Evolutionary conservation across 768 basidiomycete species (phyloP), one percentile per base, ranked within the genome.

Genomic region (Cystofilobasidium ferigula): DNA sequence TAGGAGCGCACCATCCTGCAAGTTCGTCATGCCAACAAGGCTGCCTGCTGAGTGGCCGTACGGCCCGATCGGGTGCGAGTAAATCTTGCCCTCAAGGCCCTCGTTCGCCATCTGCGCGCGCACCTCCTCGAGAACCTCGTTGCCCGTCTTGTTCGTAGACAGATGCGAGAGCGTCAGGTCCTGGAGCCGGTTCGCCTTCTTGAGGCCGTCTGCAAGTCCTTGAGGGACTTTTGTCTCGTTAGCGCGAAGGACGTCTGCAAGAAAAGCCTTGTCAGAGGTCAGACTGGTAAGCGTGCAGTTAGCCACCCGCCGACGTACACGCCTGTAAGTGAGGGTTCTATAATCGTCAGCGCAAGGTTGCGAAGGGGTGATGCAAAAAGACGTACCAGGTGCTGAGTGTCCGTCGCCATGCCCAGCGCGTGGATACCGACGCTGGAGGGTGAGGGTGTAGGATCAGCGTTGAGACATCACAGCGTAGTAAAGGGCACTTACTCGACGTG

Each of bases 21-120:
- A 58, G 30, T 67, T 69, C n/a, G 64, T 63, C 77, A 70, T 71
- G 77, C 81, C 81, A 28, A 82, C 80, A 18, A 81, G 78, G 54
- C 80, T 78, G 2, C 81, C 82, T 18, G 81, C 79, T 45, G 79
- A 78, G 71, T 83, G 82, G 20, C 82, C 82, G 77, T 79, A 82
- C 69, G 82, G 81, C 30, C 82, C 73, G 47, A 83, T 82, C 9
- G 82, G 81, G 73, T 83, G 64, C 14, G 32, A 43, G 69, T 79
- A 83, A 35, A 82, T 78, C 69, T 79, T 78, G 0, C 82, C 82
- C 38, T 79, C 70, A 56, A 83, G 78, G 4, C 75, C 78, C 70
- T 81, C 79, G 14, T 63, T 51, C 62, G 75, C 73, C 81, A 82
- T 82, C 67, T 79, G 77, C n/a, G 71, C 74, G 42, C 79, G 72